Conservation (phyloP, 2,329 filamentous ascomycete genomes). For the Penicillium capsulatum region DNA sequence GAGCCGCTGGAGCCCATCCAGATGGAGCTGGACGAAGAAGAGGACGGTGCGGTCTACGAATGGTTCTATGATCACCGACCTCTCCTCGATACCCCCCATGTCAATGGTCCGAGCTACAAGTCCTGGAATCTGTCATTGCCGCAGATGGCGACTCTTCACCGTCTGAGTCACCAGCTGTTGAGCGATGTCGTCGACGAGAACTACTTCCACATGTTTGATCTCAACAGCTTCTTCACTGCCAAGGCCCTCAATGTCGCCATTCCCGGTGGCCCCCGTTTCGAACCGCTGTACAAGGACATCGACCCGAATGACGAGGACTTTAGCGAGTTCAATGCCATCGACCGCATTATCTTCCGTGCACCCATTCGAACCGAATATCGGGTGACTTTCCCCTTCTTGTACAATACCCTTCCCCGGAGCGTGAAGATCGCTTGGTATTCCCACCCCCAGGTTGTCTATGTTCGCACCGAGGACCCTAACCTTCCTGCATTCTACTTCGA, state of each 20-base stretch:
- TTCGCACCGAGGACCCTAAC: slow-evolving; percentile 78
- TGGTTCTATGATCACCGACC: slow-evolving; percentile 98
- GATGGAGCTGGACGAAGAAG: slow-evolving; percentile 92
- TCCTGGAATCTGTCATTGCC: slow-evolving; percentile 87
- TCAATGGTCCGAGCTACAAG: slow-evolving; percentile 96
- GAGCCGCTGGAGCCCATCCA: slow-evolving; percentile 97
- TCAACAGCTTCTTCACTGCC: slow-evolving; percentile 90
- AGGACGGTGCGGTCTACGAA: slow-evolving; percentile 85
- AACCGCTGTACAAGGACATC: slow-evolving; percentile 96
- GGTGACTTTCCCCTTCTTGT: slow-evolving; percentile 89
- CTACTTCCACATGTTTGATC: slow-evolving; percentile 95
- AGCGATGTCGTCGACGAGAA: slow-evolving; percentile 94
- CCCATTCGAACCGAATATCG: slow-evolving; percentile 94
- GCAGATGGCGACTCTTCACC: slow-evolving; percentile 94
- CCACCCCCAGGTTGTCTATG: slow-evolving; percentile 87
- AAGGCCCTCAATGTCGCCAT: slow-evolving; percentile 97
- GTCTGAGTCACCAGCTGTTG: slow-evolving; percentile 82
- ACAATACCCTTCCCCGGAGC: slow-evolving; percentile 92
- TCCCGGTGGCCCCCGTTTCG: slow-evolving; percentile 93
- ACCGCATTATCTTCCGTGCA: slow-evolving; percentile 95
- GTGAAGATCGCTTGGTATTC: slow-evolving; percentile 94
- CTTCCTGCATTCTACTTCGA: slow-evolving; percentile 97
- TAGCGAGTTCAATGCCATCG: slow-evolving; percentile 98
- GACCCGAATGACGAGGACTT: slow-evolving; percentile 99
- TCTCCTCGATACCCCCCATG: slow-evolving; percentile 82